Evolutionary conservation across 257 asterid species (phyloP), one percentile per base, ranked within the genome.

Genomic region (Lithospermum erythrorhizon): DNA sequence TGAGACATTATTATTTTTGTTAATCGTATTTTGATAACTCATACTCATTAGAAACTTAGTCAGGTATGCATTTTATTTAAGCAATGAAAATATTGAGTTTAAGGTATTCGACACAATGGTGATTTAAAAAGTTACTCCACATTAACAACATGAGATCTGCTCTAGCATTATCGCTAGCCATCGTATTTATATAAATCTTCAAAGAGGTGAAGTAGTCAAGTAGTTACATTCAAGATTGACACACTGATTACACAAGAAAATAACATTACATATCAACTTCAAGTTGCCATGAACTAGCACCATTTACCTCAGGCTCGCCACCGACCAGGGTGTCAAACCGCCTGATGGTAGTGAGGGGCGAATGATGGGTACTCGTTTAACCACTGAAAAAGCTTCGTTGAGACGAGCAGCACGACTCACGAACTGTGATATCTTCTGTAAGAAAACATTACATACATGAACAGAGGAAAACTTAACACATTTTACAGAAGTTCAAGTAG

Each of bases 361-460:
- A 59, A 89, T 79, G 66, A 84, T 81, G 0, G 97, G 97, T 22
- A 82, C 95, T 23, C 89, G 82, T 81, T 84, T 93, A 81, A 89
- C 97, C 37, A 83, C 78, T 2, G 95, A 84, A 82, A 93, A 88
- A 24, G 95, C 95, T 77, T 93, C 96, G 20, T 89, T 89, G 59
- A 89, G 82, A 70, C 95, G 96, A 68, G 90, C 94, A 59, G 96
- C 96, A 21, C 86, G 84, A 83, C 84, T 80, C 87, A 85, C 84
- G 73, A 84, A 89, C 87, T 86, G 95, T 68, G 95, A 84, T 53
- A 77, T 81, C 83, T 81, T 86, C 97, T 91, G 97, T 79, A 72
- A 59, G 67, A 55, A 64, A 64, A 68, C 23, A 61, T 29, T 4
- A 32, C 41, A 65, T n/a, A n/a, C 25, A 61, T 59, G 41, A 65